Percentiles rank a stretch among this genome's conserved stretches.
Conservation (phyloP, 345 rosid species). For the Erodium maritimum region DNA sequence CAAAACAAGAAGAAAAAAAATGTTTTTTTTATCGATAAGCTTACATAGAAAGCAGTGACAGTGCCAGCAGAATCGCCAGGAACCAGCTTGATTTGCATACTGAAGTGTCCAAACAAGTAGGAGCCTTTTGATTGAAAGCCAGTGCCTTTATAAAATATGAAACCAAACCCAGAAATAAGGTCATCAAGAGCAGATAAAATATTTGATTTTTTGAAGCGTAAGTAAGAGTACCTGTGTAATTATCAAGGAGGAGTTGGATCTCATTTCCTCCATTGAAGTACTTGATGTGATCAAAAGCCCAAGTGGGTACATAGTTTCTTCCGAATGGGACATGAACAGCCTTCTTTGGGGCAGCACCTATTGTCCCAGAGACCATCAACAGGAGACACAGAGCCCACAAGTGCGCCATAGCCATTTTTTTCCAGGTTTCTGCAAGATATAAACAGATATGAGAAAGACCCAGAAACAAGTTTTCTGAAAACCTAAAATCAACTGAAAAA, state of each 20-base stretch:
- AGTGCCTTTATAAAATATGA: constrained; percentile 48
- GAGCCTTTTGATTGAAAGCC: constrained; percentile 77
- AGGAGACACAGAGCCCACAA: too few relatives aligned
- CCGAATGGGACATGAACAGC: constrained; percentile 55
- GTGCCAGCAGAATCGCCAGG: constrained; percentile 76
- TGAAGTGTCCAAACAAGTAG: constrained; percentile 75
- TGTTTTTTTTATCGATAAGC: too few relatives aligned
- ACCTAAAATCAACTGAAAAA: too few relatives aligned
- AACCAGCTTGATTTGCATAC: constrained; percentile 69
- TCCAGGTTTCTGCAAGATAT: too few relatives aligned
- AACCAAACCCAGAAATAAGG: too few relatives aligned
- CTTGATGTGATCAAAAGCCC: constrained; percentile 85
- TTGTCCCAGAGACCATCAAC: too few relatives aligned
- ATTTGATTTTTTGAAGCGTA: too few relatives aligned
- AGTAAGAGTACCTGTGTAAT: constrained; percentile 41
- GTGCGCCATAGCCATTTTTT: too few relatives aligned
- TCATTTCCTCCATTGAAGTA: constrained; percentile 52
- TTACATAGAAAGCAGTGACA: constrained; percentile 68
- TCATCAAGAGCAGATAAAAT: neutral
- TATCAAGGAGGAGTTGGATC: constrained; percentile 61
- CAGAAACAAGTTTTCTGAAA: too few relatives aligned
- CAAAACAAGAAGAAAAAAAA: too few relatives aligned
- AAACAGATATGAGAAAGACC: too few relatives aligned
- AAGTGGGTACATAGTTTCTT: constrained; percentile 69
- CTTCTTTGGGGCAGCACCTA: constrained; percentile 39